Percentiles rank a stretch among this genome's conserved stretches.
These are phyloP conservation scores for Paxillus rubicundulus DNA, from an alignment of 768 basidiomycete genomes.

Conservation along the genomic window DNA sequence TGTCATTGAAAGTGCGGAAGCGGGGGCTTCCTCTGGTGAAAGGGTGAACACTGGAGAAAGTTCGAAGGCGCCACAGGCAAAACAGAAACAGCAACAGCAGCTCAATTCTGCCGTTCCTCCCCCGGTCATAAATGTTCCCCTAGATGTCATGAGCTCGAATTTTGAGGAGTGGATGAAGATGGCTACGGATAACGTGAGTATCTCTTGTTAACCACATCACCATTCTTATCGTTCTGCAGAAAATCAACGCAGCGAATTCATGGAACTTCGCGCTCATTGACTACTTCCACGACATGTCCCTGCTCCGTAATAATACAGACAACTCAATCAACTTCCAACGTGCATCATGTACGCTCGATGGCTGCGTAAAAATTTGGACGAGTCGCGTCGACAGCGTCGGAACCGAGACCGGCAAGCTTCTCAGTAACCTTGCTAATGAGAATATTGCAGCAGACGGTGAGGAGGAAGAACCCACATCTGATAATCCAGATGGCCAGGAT, in stretches of 20 bases:
- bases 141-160: slow-evolving; percentile 88
- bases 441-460: slow-evolving; percentile 58
- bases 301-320: slow-evolving; percentile 87
- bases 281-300: slow-evolving; percentile 98
- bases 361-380: slow-evolving; percentile 99
- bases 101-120: slow-evolving; percentile 59
- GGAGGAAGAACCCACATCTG: slow-evolving; percentile 59
- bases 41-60: slow-evolving; percentile 38
- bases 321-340: slow-evolving; percentile 99
- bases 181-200: slow-evolving; percentile 90
- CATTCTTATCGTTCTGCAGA: slow-evolving; percentile 48
- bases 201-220: not conserved
- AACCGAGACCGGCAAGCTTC: slow-evolving; percentile 92
- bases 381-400: slow-evolving; percentile 95
- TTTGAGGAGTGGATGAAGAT: slow-evolving; percentile 99
- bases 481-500: slow-evolving; percentile 64
- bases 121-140: slow-evolving; percentile 56
- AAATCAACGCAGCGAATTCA: slow-evolving; percentile 97
- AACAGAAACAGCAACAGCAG: slow-evolving; percentile 58
- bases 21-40: slow-evolving; percentile 53
- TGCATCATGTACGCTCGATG: slow-evolving; percentile 94
- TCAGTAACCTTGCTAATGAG: slow-evolving; percentile 79
- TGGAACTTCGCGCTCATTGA: slow-evolving; percentile 99
- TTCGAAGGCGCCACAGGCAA: slow-evolving; percentile 44
- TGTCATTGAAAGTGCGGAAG: slow-evolving; percentile 53